A percentile compares a stretch with the other conserved stretches of the same genome.
These are phyloP conservation scores for Diplocarpon mali DNA, from an alignment of 2,329 filamentous ascomycete genomes.

Conservation along the genomic window DNA sequence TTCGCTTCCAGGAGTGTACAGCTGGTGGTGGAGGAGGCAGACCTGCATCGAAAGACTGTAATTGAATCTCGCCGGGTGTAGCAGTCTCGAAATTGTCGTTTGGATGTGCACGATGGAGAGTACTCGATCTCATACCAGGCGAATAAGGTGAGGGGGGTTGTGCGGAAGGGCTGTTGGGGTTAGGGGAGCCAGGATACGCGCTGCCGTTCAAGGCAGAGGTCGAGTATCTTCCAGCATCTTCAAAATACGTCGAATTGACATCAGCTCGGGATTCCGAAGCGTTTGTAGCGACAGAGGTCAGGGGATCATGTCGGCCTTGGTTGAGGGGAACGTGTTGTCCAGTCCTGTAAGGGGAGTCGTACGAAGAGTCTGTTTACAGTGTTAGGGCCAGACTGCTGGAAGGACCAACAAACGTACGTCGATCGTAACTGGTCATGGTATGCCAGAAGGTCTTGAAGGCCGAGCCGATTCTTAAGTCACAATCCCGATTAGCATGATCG, in stretches of 20 bases:
- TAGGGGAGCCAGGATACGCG: constrained; percentile 39
- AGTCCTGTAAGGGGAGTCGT: constrained; percentile 86
- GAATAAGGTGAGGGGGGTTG: constrained; percentile 74
- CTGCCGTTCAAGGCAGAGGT: constrained; percentile 40
- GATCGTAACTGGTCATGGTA: constrained; percentile 60
- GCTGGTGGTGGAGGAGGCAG: constrained; percentile 82
- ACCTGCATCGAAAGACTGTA: constrained; percentile 92
- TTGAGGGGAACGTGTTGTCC: constrained; percentile 83
- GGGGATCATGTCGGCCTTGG: constrained; percentile 67
- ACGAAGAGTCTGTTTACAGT: constrained; percentile 61
- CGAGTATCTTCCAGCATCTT: constrained; percentile 51
- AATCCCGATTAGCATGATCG: constrained; percentile 11
- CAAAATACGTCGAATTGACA: constrained; percentile 65
- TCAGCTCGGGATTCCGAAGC: constrained; percentile 83
- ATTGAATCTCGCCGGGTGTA: constrained; percentile 74
- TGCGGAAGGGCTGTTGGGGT: constrained; percentile 44
- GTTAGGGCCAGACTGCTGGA: constrained; percentile 33
- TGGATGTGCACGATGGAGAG: constrained; percentile 50
- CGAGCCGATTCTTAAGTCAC: constrained; percentile 45
- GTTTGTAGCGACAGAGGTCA: constrained; percentile 77
- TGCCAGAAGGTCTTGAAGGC: constrained; percentile 93
- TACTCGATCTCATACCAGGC: constrained; percentile 74
- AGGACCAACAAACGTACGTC: constrained; percentile 39
- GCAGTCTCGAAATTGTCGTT: constrained; percentile 59
- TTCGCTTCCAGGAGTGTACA: constrained; percentile 82